Percentiles rank a stretch among this genome's conserved stretches.
Conservation (phyloP, 306 rosid genomes). For the Elaeagnus macrophylla region DNA sequence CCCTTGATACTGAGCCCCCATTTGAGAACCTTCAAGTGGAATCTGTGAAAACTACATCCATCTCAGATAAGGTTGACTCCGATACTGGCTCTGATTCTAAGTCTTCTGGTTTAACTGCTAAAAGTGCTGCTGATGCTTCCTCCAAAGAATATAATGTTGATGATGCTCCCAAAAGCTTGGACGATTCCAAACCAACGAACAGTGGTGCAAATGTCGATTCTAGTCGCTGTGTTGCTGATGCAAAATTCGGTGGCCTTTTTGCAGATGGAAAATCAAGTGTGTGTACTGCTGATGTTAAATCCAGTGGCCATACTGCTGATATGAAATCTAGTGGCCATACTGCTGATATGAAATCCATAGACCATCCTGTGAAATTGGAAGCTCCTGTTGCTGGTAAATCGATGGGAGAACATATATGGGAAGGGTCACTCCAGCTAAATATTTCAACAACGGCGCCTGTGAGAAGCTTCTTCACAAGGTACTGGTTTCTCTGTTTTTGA, state of each 20-base stretch:
- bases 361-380: conserved; percentile 24
- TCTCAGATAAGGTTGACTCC: conserved; percentile 37
- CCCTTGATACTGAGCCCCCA: conserved; percentile 72
- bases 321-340: conserved; percentile 19
- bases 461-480: conserved; percentile 70
- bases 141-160: conserved; percentile 9
- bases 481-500: conserved; percentile 10
- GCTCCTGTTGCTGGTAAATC: conserved; percentile 17
- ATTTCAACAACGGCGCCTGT: conserved; percentile 49
- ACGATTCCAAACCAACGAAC: background rate
- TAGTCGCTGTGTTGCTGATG: too few species aligned
- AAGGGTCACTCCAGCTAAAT: conserved; percentile 67
- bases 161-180: conserved; percentile 13
- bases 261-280: too few species aligned
- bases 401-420: conserved; percentile 61
- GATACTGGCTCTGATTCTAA: conserved; percentile 32
- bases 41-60: conserved; percentile 32
- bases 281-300: conserved; percentile 8
- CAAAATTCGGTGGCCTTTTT: too few species aligned
- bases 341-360: conserved; percentile 26
- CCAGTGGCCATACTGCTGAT: background rate
- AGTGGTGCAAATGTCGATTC: too few species aligned
- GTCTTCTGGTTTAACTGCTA: conserved; percentile 28
- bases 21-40: conserved; percentile 48
- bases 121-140: conserved; percentile 20